Base-by-base conservation (phyloP, 2,329 filamentous ascomycete species). In the Ceratocystis colombiana region DNA sequence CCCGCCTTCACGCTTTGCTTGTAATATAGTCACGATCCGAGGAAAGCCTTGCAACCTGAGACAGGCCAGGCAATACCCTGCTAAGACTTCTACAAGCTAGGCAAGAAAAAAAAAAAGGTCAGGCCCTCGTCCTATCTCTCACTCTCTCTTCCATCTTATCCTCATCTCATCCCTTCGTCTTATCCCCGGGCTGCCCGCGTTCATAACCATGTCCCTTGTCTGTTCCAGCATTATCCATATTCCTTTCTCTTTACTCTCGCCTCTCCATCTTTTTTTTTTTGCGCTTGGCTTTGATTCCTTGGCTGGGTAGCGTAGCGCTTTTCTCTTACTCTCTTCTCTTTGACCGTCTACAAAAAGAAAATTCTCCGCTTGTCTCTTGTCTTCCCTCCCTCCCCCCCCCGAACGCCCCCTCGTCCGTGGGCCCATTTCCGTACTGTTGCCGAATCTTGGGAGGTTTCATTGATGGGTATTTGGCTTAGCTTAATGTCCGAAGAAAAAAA, bases 361-460 rank as follows among this genome's bases (percentile, higher is more conserved):
- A 48, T 48, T 48, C 46, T 48, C 46, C 46, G 46, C 46, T n/a
- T 10, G 17, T 48, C 17, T 22, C 46, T 48, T 22, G 5, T 48
- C 46, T 8, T 20, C n/a, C 37, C 10, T 0, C 37, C 37, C 33
- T 8, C n/a, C 37, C 10, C 1, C 37, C 33, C 33, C 33, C 8
- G 3, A 37, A 37, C 33, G 8, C 37, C 46, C 46, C 17, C 20
- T 48, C 46, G 46, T 48, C 46, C 17, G 46, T 48, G 17, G 17
- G n/a, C 20, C 20, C 15, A 48, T 48, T 48, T 48, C 20, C 15
- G 46, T 48, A 17, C 8, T 48, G 46, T n/a, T 48, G 20, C 15
- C 46, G 46, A 48, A 48, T 48, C 20, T 48, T 48, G 17, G 20
- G 46, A 48, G 46, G 46, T 48, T 48, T 48, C 46, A 48, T 48